A percentile compares a stretch with the other conserved stretches of the same genome.
phyloP scores from a whole-genome alignment of 2,329 filamentous ascomycete genomes.

The Diplodia sapinea region DNA sequence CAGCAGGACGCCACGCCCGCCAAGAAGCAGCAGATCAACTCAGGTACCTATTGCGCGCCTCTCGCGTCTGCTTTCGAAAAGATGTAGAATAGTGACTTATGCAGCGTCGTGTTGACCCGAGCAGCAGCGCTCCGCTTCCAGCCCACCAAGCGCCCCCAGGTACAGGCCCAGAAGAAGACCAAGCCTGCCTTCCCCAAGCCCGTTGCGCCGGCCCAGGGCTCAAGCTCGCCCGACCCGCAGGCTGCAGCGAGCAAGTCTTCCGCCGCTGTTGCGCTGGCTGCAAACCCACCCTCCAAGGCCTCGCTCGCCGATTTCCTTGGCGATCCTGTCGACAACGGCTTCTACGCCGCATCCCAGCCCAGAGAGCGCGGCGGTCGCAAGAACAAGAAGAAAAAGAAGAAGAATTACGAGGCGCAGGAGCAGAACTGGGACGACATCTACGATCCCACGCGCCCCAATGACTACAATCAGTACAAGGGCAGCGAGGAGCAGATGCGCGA shows the following conservation, averaged over 20 bases:
- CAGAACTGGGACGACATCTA: conserved; percentile 93
- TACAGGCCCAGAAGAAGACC: conserved; percentile 63
- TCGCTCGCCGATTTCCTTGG: conserved; percentile 82
- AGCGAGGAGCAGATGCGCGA: conserved; percentile 84
- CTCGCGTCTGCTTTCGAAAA: conserved; percentile 36
- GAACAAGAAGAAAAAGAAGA: conserved; percentile 71
- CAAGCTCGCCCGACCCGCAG: conserved; percentile 34
- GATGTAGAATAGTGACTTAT: conserved; percentile 31
- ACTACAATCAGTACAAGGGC: conserved; percentile 80
- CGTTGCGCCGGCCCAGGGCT: conserved; percentile 35
- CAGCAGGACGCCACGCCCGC: conserved; percentile 53
- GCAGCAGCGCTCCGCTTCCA: conserved; percentile 71
- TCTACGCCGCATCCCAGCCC: conserved; percentile 71
- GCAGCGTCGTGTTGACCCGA: conserved; percentile 31
- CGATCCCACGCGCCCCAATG: conserved; percentile 81
- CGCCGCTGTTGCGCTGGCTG: conserved; percentile 39
- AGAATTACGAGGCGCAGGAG: conserved; percentile 67
- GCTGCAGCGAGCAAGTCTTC: conserved; percentile 30
- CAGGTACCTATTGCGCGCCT: conserved; percentile 59
- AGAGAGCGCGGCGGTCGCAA: conserved; percentile 69
- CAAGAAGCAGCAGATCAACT: conserved; percentile 66
- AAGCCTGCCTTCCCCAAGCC: conserved; percentile 66
- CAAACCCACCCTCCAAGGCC: conserved; percentile 63
- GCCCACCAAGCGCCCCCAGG: conserved; percentile 73
- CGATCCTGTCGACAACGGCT: conserved; percentile 76